A percentile compares a stretch with the other conserved stretches of the same genome.
Evolutionary conservation across 192 early-diverging fungal species (phyloP).

Genomic region (Gigaspora rosea): DNA sequence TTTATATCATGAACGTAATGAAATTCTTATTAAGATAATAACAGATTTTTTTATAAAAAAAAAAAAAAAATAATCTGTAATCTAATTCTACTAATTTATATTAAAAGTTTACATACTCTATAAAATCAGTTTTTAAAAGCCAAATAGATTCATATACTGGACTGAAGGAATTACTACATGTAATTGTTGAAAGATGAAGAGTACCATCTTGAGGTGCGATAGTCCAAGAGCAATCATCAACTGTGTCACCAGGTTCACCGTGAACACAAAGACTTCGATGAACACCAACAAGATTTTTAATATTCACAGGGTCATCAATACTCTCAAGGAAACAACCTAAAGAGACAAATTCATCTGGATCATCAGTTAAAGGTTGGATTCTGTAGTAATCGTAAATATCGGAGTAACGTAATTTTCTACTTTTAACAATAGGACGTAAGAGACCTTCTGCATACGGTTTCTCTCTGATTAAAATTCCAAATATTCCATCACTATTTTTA

Average conservation of each 20-base stretch:
- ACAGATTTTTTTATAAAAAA: no score
- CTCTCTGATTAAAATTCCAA: slow-evolving; percentile 6
- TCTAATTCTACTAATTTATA: no score
- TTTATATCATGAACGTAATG: no score
- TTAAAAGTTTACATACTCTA: not conserved
- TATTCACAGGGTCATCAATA: no score
- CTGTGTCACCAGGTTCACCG: not conserved
- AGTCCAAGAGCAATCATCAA: not conserved
- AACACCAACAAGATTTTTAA: no score
- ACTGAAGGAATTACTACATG: not conserved
- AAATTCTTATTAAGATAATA: no score
- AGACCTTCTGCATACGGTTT: slow-evolving; percentile 11
- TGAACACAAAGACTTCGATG: slow-evolving; percentile 3
- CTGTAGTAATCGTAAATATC: not conserved
- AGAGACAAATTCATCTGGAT: not conserved
- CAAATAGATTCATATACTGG: slow-evolving; percentile 15
- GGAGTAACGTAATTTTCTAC: not conserved
- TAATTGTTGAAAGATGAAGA: not conserved
- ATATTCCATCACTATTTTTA: not conserved
- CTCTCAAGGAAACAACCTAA: no score
- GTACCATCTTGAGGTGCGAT: not conserved
- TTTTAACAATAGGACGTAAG: slow-evolving; percentile 13
- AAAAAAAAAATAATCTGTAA: no score
- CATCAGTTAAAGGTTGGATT: slow-evolving; percentile 10
- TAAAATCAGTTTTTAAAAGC: slow-evolving; percentile 7